Conservation (phyloP, 768 basidiomycete species). For the Tulasnella sp. region DNA sequence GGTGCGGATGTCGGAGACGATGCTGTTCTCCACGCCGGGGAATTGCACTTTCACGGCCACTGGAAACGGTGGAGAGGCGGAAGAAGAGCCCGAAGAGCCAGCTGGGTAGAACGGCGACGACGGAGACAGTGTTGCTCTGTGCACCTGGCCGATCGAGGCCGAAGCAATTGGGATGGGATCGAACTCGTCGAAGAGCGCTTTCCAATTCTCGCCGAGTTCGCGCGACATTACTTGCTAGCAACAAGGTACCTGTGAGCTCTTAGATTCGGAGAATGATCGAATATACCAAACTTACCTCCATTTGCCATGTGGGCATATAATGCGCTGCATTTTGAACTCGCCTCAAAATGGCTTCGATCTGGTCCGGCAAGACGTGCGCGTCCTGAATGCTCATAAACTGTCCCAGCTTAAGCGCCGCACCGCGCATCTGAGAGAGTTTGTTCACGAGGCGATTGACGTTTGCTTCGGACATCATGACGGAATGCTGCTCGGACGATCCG, state of each 20-base stretch:
- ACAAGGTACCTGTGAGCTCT: too few species aligned
- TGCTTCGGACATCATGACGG: constrained; percentile 79
- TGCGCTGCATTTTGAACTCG: constrained; percentile 91
- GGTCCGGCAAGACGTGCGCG: constrained; percentile 75
- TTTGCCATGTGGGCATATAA: constrained; percentile 98
- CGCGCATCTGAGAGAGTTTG: constrained; percentile 91
- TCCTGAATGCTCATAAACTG: constrained; percentile 99
- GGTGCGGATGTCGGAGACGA: constrained; percentile 78
- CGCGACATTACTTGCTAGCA: constrained; percentile 49
- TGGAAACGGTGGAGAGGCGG: not conserved
- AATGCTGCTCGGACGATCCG: constrained; percentile 27
- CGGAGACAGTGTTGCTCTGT: constrained; percentile 53
- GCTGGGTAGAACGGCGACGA: constrained; percentile 29
- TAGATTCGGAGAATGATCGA: not conserved
- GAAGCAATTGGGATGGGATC: constrained; percentile 84
- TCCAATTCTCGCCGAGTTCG: constrained; percentile 73
- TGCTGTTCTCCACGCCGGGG: constrained; percentile 79
- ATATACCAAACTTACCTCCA: constrained; percentile 52
- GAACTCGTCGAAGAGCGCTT: constrained; percentile 56
- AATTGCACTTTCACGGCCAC: constrained; percentile 78
- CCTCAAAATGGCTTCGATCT: constrained; percentile 79
- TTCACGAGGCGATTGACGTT: constrained; percentile 83
- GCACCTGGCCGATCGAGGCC: constrained; percentile 96
- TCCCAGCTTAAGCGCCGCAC: constrained; percentile 91
- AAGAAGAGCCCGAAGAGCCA: constrained; percentile 21